Percentiles rank a stretch among this genome's conserved stretches.
phyloP scores from a whole-genome alignment of 1,284 basidiomycete genomes.

The Moesziomyces globuligerus region DNA sequence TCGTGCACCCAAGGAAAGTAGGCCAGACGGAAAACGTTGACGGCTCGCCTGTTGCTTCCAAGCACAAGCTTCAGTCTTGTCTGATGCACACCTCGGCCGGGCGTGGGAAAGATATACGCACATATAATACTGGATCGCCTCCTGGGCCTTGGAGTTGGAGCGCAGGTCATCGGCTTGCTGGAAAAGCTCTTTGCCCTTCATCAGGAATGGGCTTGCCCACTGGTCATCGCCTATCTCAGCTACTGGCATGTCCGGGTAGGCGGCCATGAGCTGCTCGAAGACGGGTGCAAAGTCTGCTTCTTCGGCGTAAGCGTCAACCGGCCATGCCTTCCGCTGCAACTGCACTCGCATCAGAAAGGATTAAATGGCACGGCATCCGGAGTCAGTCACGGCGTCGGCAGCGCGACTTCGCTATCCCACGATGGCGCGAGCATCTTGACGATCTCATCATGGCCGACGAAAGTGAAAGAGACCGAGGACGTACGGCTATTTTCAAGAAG shows the following conservation, averaged over 20 bases:
- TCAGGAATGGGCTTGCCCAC: slow-evolving; percentile 36
- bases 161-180: slow-evolving; percentile 9
- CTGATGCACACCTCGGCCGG: not conserved
- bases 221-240: slow-evolving; percentile 26
- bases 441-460: too few species aligned
- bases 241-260: slow-evolving; percentile 16
- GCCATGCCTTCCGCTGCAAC: slow-evolving; percentile 36
- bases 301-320: slow-evolving; percentile 28
- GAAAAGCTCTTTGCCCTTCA: slow-evolving; percentile 18
- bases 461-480: not conserved
- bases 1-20: slow-evolving; percentile 45
- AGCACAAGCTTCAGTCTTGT: not conserved
- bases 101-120: not conserved
- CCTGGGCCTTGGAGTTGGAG: not conserved
- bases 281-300: slow-evolving; percentile 33
- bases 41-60: slow-evolving; percentile 19
- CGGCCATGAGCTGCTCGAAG: slow-evolving; percentile 14
- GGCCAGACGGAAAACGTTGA: slow-evolving; percentile 32
- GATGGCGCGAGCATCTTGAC: too few species aligned
- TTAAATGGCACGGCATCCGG: too few species aligned
- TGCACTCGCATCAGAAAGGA: not conserved
- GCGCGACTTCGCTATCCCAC: too few species aligned
- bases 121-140: slow-evolving; percentile 30
- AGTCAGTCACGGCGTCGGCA: not conserved
- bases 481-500: slow-evolving; percentile 32